Evolutionary conservation across 352 stramenopile species (phyloP).

Genomic region (Phytophthora litchii): DNA sequence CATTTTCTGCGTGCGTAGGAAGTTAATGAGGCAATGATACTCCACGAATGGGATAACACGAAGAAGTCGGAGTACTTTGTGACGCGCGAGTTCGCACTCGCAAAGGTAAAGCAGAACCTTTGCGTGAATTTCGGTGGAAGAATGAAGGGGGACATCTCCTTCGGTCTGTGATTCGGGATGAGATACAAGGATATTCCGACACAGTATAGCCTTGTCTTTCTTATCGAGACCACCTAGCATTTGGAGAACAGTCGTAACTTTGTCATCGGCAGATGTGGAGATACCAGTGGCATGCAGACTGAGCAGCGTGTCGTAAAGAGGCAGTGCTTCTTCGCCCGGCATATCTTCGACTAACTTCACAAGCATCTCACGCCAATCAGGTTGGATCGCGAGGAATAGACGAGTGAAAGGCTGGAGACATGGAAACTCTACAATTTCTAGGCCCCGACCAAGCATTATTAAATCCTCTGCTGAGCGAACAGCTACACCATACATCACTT

Average conservation of each 20-base stretch:
- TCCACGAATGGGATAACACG: constrained; percentile 37
- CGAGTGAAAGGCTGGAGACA: constrained; percentile 45
- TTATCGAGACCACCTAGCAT: constrained; percentile 43
- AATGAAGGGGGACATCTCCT: background rate
- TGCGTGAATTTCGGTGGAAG: constrained; percentile 21
- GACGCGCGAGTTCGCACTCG: constrained; percentile 39
- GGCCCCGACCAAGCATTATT: constrained; percentile 39
- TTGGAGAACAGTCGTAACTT: constrained; percentile 41
- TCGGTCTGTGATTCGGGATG: constrained; percentile 12
- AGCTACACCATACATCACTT: constrained; percentile 37
- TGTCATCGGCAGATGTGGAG: constrained; percentile 4
- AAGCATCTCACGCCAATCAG: constrained; percentile 35
- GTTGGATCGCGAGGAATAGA: constrained; percentile 39
- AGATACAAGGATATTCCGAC: constrained; percentile 33
- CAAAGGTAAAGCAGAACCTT: constrained; percentile 56
- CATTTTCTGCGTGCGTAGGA: constrained; percentile 61
- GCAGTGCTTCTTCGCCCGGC: constrained; percentile 35
- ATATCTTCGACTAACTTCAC: constrained; percentile 54
- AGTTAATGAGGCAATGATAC: constrained; percentile 47
- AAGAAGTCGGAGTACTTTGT: constrained; percentile 60
- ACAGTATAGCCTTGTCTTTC: constrained; percentile 49
- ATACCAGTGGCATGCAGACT: constrained; percentile 13
- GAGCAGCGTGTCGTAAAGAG: constrained; percentile 54
- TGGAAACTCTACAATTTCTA: constrained; percentile 35
- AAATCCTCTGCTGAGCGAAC: constrained; percentile 44